Conservation (phyloP, 163 green algal species). For the Chlorella variabilis region DNA sequence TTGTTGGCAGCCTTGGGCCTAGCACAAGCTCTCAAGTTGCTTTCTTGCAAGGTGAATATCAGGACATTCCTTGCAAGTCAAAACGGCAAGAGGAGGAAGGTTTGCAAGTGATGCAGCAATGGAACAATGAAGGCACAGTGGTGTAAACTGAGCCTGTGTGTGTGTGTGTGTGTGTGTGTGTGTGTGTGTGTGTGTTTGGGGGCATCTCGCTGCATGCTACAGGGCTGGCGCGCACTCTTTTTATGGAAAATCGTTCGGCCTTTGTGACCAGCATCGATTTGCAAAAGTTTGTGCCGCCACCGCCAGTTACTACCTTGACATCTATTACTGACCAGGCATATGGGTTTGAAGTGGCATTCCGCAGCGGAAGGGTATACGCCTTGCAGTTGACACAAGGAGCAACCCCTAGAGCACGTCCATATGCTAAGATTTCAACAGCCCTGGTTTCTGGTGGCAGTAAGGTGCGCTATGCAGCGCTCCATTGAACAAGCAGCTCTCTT, state of each 20-base stretch:
- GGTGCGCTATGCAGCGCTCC: too few relatives aligned
- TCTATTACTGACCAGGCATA: background rate
- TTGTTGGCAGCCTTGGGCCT: background rate
- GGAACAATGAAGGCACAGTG: too few relatives aligned
- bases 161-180: too few relatives aligned
- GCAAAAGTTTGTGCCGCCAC: background rate
- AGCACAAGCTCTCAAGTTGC: too few relatives aligned
- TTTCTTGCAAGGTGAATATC: slow-evolving; percentile 7
- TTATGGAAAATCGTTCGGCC: slow-evolving; percentile 40
- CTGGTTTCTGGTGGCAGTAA: slow-evolving; percentile 29
- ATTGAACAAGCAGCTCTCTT: too few relatives aligned
- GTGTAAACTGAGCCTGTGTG: too few relatives aligned
- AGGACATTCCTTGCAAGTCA: background rate
- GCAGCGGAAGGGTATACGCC: slow-evolving; percentile 4
- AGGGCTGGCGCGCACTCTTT: slow-evolving; percentile 44
- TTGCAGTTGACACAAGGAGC: background rate
- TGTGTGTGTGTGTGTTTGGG: too few relatives aligned
- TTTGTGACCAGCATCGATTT: slow-evolving; percentile 26
- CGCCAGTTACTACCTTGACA: background rate
- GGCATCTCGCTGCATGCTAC: too few relatives aligned
- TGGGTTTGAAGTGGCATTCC: slow-evolving; percentile 6
- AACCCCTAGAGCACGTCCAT: background rate
- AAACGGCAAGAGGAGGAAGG: background rate
- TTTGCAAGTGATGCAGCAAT: too few relatives aligned
- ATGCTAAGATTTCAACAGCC: background rate